Evolutionary conservation across 2,329 filamentous ascomycete species (phyloP), one percentile per base, ranked within the genome.

Genomic region (Shiraia sp.): DNA sequence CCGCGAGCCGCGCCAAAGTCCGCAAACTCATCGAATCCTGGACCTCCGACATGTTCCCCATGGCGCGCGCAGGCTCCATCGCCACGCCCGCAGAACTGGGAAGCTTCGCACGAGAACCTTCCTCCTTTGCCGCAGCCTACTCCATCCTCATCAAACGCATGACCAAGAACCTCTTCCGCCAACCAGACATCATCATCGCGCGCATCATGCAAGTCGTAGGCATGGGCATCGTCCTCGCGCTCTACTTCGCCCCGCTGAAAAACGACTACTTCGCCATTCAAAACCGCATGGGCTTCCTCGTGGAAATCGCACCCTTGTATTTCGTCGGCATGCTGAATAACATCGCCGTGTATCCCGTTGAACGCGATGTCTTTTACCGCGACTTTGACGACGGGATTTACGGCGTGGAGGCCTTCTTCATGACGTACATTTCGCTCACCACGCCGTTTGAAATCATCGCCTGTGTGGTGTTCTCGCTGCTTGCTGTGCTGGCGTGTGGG

Each of bases 311-410:
- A 1, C 83, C 86, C 0, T 80, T 88, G 25, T 87, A 87, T 66
- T 87, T 87, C 53, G 80, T 88, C 2, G 87, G 87, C 19, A 89
- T 90, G 86, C 75, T 90, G 10, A 86, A 90, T 64, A 90, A 90
- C 57, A 83, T 90, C 3, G 85, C 86, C 3, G 77, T 88, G 6
- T 90, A 90, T 58, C 87, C 87, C 0, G 73, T 73, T 28, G 87
- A 90, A 59, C 77, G 85, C 3, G 85, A 88, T 42, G 86, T 90
- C 0, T 90, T 90, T 63, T 88, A 90, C 59, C 79, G 84, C 51
- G 87, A 91, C 68, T 80, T 87, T 54, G 85, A 85, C 46, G 87
- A 91, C 63, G 79, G 80, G 6, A 82, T 86, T 2, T 91, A 91
- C 60, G 76, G 81, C 3, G 79, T 85, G 1, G 83, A 87, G 51